Percentiles rank a stretch among this genome's conserved stretches.
These are phyloP conservation scores for Moricandia arvensis DNA, from an alignment of 345 rosid species.

Conservation along the genomic window DNA sequence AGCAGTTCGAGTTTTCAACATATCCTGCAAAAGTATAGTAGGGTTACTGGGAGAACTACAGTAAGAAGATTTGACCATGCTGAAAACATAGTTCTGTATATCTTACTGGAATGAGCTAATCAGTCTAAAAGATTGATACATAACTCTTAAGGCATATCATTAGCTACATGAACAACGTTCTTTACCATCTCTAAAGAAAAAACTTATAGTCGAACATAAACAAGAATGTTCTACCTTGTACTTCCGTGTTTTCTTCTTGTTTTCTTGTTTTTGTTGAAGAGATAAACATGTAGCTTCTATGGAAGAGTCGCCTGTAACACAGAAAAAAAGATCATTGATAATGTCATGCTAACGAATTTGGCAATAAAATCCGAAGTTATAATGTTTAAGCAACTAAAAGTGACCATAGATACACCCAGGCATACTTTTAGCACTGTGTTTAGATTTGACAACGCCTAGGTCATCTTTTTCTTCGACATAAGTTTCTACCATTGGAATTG, in stretches of 20 bases:
- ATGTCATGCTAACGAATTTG: conserved; percentile 7
- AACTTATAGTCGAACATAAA: background rate
- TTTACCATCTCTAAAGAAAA: background rate
- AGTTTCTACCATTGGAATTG: conserved; percentile 37
- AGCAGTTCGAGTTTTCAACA: conserved; percentile 54
- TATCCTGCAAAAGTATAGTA: conserved; percentile 48
- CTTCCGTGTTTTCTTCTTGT: conserved; percentile 51
- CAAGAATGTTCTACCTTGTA: conserved; percentile 57
- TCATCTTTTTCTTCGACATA: conserved; percentile 37
- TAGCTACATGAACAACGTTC: conserved; percentile 3
- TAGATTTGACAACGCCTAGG: conserved; percentile 36
- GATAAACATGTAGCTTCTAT: conserved; percentile 54
- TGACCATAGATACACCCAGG: conserved; percentile 10
- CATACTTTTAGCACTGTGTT: conserved; percentile 50
- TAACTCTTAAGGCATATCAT: background rate
- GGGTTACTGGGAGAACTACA: background rate
- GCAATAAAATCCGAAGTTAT: background rate
- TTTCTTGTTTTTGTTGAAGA: conserved; percentile 61
- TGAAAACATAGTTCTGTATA: background rate
- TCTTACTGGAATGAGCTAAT: background rate
- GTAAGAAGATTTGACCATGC: conserved; percentile 13
- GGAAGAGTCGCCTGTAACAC: conserved; percentile 41
- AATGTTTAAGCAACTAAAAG: background rate
- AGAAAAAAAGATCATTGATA: background rate
- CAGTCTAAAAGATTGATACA: background rate